Evolutionary conservation across 2,329 filamentous ascomycete genomes (phyloP).

Genomic region (Aspergillus texensis): DNA sequence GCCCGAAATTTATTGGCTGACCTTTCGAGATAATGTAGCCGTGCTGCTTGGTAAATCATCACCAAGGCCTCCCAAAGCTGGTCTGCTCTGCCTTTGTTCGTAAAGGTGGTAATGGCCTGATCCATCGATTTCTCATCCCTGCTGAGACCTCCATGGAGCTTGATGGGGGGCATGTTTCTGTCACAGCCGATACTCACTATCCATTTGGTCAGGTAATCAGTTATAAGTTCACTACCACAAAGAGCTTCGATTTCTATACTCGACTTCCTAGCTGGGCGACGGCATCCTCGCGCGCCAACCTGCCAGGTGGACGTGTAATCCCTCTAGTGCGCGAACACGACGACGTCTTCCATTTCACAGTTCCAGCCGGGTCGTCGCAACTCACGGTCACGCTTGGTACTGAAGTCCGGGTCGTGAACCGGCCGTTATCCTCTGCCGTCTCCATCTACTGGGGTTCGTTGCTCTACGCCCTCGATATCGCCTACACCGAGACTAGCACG

Average conservation of each 20-base stretch:
- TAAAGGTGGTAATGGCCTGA: conserved; percentile 48
- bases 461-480: conserved; percentile 2
- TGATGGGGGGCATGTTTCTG: neutral
- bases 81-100: conserved; percentile 52
- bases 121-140: conserved; percentile 55
- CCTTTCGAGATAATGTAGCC: conserved; percentile 18
- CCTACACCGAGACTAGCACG: neutral
- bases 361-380: neutral
- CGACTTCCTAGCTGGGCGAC: neutral
- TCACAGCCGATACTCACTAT: conserved; percentile 4
- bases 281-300: neutral
- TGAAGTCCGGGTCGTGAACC: neutral
- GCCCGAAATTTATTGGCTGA: neutral
- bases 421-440: neutral
- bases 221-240: neutral
- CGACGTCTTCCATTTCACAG: neutral
- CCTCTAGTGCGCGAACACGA: neutral
- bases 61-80: conserved; percentile 61
- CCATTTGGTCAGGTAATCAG: neutral
- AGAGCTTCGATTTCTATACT: conserved; percentile 8
- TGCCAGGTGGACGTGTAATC: neutral
- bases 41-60: conserved; percentile 63
- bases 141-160: conserved; percentile 42
- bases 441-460: conserved; percentile 4
- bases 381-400: neutral